Percentiles rank a stretch among this genome's conserved stretches.
Evolutionary conservation across 2,329 filamentous ascomycete species (phyloP).

Genomic region (Pyrenochaeta sp.): DNA sequence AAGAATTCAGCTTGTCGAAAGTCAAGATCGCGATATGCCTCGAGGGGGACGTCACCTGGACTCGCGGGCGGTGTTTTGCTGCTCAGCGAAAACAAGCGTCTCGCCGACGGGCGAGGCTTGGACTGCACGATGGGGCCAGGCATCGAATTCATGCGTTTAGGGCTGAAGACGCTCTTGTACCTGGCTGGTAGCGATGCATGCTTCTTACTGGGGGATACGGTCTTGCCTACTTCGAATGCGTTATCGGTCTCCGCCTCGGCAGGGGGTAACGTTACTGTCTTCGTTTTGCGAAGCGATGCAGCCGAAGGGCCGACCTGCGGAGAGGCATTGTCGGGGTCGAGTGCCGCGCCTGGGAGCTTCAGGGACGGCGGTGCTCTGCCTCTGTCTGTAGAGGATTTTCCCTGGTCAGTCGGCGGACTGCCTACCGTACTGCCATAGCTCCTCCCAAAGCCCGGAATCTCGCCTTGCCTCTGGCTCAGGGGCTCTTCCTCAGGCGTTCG

Average conservation of each 20-base stretch:
- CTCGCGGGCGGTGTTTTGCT: slow-evolving; percentile 49
- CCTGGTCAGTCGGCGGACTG: slow-evolving; percentile 52
- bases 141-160: slow-evolving; percentile 53
- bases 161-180: slow-evolving; percentile 51
- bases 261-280: slow-evolving; percentile 30
- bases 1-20: slow-evolving; percentile 86
- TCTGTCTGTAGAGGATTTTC: slow-evolving; percentile 26
- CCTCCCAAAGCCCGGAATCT: slow-evolving; percentile 46
- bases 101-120: slow-evolving; percentile 48
- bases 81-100: slow-evolving; percentile 54
- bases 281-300: slow-evolving; percentile 19
- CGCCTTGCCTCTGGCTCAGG: slow-evolving; percentile 27
- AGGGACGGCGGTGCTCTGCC: slow-evolving; percentile 58
- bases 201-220: slow-evolving; percentile 41
- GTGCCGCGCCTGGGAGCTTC: slow-evolving; percentile 69
- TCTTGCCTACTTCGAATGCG: slow-evolving; percentile 57
- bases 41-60: slow-evolving; percentile 60
- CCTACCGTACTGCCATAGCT: slow-evolving; percentile 72
- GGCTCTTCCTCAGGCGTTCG: slow-evolving; percentile 43
- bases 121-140: slow-evolving; percentile 33
- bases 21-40: slow-evolving; percentile 71
- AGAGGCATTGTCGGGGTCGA: slow-evolving; percentile 54
- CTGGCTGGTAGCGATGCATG: slow-evolving; percentile 38
- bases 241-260: slow-evolving; percentile 35
- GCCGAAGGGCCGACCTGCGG: slow-evolving; percentile 26